Base-by-base conservation (phyloP, 768 basidiomycete genomes). In the Inosperma sp. region DNA sequence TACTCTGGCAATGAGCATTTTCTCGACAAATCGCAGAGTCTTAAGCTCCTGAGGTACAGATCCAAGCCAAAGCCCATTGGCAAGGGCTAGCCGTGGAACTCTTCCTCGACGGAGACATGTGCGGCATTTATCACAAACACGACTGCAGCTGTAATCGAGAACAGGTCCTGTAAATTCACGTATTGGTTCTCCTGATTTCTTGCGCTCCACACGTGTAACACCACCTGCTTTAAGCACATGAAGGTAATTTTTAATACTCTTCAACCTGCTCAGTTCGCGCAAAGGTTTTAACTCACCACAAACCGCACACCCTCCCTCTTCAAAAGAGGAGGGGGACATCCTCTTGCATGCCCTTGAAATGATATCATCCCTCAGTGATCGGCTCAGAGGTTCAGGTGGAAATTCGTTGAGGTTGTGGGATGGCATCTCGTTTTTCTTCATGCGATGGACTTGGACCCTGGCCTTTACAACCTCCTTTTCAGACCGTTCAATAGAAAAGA, bases 1-100 rank as follows among this genome's bases (percentile, higher is more conserved):
- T n/a, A 58, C 48, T 17, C 52, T 19, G 12, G 60, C 54, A 4
- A 65, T 45, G 4, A 65, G 35, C 19, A 65, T 5, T 30, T 63
- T 59, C 45, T 72, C 70, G 2, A 53, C 52, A 36, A 59, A 68
- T 0, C 40, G 53, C 1, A 71, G 54, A 5, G 55, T 44, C n/a
- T 42, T 31, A 3, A 72, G 49, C 21, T 48, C 60, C 3, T 33
- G 2, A 7, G 66, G 70, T 2, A 68, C 58, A 14, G 64, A 51
- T 4, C 69, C 69, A 13, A 71, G 7, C 68, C 68, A 71, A 5
- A 67, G 47, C 0, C 65, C 64, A 53, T 66, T 70, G 1, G 62
- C 66, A n/a, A 71, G 43, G 4, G 65, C 48, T 7, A 47, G 17
- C 3, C 4, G n/a, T 3, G 59, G 56, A 1, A 54, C 27, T 35